phyloP scores from a whole-genome alignment of 768 basidiomycete genomes.

The Lentinula boryana region DNA sequence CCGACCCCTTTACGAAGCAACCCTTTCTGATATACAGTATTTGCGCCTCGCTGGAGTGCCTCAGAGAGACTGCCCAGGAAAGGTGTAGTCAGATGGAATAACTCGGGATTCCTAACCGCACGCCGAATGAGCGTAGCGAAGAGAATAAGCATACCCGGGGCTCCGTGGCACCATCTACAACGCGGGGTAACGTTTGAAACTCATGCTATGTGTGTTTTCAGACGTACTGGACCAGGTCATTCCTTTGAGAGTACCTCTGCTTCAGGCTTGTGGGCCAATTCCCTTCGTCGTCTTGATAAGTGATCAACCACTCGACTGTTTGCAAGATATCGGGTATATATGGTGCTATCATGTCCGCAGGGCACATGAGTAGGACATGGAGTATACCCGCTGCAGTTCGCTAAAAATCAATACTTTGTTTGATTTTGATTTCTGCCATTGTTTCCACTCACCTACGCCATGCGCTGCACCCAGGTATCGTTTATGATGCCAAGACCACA shows the following conservation, averaged over 20 bases:
- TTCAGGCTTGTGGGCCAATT: constrained; percentile 48
- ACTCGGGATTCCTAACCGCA: constrained; percentile 13
- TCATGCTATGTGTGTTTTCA: background rate
- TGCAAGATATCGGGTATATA: constrained; percentile 34
- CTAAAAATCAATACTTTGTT: background rate
- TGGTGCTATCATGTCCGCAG: constrained; percentile 25
- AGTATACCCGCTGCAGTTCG: constrained; percentile 42
- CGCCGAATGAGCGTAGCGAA: constrained; percentile 36
- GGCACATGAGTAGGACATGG: constrained; percentile 41
- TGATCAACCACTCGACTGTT: constrained; percentile 43
- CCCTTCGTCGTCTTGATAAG: constrained; percentile 36
- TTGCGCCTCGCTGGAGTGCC: constrained; percentile 33
- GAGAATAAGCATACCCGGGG: constrained; percentile 42
- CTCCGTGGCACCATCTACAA: constrained; percentile 55
- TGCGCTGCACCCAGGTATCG: constrained; percentile 54
- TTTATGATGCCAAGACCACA: constrained; percentile 59
- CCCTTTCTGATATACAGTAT: constrained; percentile 40
- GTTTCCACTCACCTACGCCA: constrained; percentile 44
- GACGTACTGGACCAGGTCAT: constrained; percentile 45
- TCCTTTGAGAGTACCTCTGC: constrained; percentile 12
- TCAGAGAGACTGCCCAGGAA: constrained; percentile 21
- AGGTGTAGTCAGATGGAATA: constrained; percentile 15
- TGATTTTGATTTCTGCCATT: background rate
- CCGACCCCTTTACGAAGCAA: constrained; percentile 54
- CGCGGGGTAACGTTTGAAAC: background rate